Evolutionary conservation across 2,329 filamentous ascomycete species (phyloP).

Genomic region (Botryotinia globosa): DNA sequence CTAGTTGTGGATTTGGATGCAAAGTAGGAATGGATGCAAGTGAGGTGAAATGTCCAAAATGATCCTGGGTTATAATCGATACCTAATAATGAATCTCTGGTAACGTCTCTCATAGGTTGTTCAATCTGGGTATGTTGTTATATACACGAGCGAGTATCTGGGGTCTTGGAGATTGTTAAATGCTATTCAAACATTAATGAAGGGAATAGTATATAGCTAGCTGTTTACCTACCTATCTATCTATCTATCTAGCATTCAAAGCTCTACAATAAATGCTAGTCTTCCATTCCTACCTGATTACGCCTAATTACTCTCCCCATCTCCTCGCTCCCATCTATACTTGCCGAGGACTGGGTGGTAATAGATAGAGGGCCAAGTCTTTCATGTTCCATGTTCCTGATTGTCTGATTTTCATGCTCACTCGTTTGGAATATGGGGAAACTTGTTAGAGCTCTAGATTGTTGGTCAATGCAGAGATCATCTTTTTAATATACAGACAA

Average conservation of each 20-base stretch:
- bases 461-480: conserved; percentile 4
- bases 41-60: background rate
- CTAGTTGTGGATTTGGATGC: background rate
- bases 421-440: background rate
- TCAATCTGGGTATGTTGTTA: background rate
- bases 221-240: too few relatives aligned
- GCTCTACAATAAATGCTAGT: background rate
- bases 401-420: background rate
- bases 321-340: background rate
- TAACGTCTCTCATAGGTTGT: background rate
- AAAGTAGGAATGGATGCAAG: background rate
- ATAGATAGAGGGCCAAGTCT: background rate
- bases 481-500: background rate
- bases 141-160: background rate
- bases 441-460: background rate
- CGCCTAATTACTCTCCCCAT: background rate
- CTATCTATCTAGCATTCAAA: background rate
- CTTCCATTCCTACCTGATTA: background rate
- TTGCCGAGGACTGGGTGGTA: background rate
- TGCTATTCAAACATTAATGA: background rate
- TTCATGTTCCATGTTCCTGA: background rate
- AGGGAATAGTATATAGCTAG: background rate
- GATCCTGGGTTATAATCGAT: background rate
- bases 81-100: background rate
- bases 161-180: background rate